Evolutionary conservation across 108 stramenopile genomes (phyloP), one percentile per base, ranked within the genome.

Genomic region (Thalassiosira profunda): DNA sequence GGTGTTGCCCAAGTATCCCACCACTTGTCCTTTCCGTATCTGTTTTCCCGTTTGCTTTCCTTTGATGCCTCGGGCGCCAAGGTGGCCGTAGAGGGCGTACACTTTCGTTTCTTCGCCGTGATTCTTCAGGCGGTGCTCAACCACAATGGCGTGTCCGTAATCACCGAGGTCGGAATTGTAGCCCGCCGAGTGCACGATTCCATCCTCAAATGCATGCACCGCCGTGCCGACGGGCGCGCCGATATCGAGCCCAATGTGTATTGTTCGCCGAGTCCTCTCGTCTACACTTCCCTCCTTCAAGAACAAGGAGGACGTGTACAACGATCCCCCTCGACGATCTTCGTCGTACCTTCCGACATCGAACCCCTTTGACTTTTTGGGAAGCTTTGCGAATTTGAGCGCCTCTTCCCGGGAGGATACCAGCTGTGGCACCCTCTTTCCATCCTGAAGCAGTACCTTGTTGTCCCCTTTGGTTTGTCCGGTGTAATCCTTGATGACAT

Each of bases 51-150:
- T 23, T 31, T 38, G 10, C 57, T 59, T 56, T 17, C 52, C 58
- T 18, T 48, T 29, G 15, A 43, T 44, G 55, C 62, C 54, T 47
- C 58, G 67, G 23, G 71, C 55, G 47, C 81, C 84, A 38, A 94
- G 65, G 59, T 94, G 93, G 12, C 93, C 93, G 67, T 94, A 94
- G 10, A 94, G 66, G 7, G 87, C 90, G 62, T 77, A 94, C 10
- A 88, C 55, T 46, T 59, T 75, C 7, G 44, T 21, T 17, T 58
- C 12, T 46, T 33, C 28, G 4, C 10, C n/a, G 17, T 10, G 47
- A 47, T 42, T 40, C 24, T 36, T 48, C 33, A 91, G 49, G 6
- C 42, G n/a, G 66, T 94, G 88, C 56, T 90, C 76, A 25, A 94
- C 63, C 7, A 94, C 89, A 21, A 94, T 69, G 1, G 89, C 90